A percentile compares a stretch with the other conserved stretches of the same genome.
Conservation (phyloP, 2,329 filamentous ascomycete genomes). For the Calonectria multiphialidica region DNA sequence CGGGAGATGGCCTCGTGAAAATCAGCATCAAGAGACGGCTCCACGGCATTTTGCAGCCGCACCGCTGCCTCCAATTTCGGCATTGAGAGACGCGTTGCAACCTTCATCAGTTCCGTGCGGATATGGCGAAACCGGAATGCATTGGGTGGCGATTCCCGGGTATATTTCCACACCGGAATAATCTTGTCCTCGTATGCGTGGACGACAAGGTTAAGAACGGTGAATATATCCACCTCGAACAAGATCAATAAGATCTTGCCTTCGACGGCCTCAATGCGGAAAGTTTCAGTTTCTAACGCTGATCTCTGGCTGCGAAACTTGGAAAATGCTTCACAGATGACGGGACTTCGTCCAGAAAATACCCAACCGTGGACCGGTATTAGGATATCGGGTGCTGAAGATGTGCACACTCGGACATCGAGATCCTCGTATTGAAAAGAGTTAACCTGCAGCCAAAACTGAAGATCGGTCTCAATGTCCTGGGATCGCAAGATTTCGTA, state of each 20-base stretch:
- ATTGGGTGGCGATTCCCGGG: slow-evolving; percentile 72
- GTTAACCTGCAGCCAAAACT: slow-evolving; percentile 59
- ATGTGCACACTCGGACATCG: slow-evolving; percentile 63
- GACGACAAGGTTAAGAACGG: slow-evolving; percentile 82
- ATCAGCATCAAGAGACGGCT: slow-evolving; percentile 75
- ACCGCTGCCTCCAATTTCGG: slow-evolving; percentile 80
- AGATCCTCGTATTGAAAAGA: slow-evolving; percentile 54
- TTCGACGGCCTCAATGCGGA: slow-evolving; percentile 52
- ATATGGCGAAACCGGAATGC: slow-evolving; percentile 83
- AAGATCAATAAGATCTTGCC: slow-evolving; percentile 73
- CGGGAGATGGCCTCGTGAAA: slow-evolving; percentile 78
- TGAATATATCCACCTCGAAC: slow-evolving; percentile 78
- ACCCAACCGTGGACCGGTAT: slow-evolving; percentile 90
- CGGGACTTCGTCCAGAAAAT: slow-evolving; percentile 77
- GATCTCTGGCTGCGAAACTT: slow-evolving; percentile 59
- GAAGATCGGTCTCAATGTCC: slow-evolving; percentile 75
- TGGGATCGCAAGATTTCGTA: slow-evolving; percentile 70
- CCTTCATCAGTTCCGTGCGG: slow-evolving; percentile 86
- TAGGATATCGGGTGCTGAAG: slow-evolving; percentile 73
- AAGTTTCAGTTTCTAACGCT: slow-evolving; percentile 42
- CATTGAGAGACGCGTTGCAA: slow-evolving; percentile 80
- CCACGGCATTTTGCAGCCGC: slow-evolving; percentile 77
- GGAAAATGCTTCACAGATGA: slow-evolving; percentile 73
- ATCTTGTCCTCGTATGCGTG: slow-evolving; percentile 86
- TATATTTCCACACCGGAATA: slow-evolving; percentile 89